Percentiles rank a stretch among this genome's conserved stretches.
Conservation (phyloP, 352 stramenopile genomes). For the Pythium chondricola region DNA sequence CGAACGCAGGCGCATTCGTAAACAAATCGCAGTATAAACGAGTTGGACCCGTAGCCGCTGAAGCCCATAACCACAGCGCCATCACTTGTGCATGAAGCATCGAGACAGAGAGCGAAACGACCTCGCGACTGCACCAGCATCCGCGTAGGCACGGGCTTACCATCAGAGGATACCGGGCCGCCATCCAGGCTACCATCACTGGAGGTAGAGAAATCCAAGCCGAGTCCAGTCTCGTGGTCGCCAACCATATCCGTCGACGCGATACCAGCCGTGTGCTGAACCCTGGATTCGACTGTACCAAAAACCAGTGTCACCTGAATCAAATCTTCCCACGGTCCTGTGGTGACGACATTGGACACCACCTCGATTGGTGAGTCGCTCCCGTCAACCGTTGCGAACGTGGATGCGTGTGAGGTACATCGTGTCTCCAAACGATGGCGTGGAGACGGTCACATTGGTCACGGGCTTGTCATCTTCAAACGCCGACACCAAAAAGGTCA, state of each 20-base stretch:
- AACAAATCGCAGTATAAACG: not conserved
- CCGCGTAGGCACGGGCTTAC: not conserved
- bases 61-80: conserved; percentile 1
- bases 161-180: not conserved
- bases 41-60: not conserved
- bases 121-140: not conserved
- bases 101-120: conserved; percentile 1
- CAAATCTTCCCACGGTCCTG: not conserved
- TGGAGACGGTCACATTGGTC: not conserved
- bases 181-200: too few species aligned
- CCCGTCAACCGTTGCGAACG: conserved; percentile 1
- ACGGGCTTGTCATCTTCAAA: not conserved
- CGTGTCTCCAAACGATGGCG: not conserved
- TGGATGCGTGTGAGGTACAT: conserved; percentile 8
- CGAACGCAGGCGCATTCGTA: not conserved
- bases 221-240: not conserved
- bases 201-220: too few species aligned
- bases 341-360: not conserved
- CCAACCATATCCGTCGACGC: not conserved
- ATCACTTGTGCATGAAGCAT: not conserved
- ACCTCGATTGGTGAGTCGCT: not conserved
- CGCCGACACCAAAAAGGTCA: conserved; percentile 4
- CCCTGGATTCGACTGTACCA: not conserved
- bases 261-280: not conserved
- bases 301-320: conserved; percentile 8